phyloP scores from a whole-genome alignment of 2,329 filamentous ascomycete genomes.

The Cladophialophora carrionii region DNA sequence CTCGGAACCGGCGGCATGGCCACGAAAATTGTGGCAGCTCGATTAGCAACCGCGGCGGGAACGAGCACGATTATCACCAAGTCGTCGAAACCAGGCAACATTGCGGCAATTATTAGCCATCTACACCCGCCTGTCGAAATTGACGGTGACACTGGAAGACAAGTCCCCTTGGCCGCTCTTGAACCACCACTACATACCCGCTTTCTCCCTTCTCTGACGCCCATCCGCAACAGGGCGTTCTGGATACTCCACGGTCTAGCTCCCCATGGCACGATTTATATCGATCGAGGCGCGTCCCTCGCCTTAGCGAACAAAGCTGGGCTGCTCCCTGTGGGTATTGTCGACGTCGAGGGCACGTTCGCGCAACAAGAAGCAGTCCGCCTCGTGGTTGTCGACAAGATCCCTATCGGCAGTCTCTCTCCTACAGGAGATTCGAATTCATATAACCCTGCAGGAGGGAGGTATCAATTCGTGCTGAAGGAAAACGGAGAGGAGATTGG shows the following conservation, averaged over 20 bases:
- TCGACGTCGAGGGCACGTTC: slow-evolving; percentile 86
- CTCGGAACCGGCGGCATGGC: slow-evolving; percentile 96
- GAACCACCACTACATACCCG: slow-evolving; percentile 79
- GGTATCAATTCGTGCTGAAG: slow-evolving; percentile 39
- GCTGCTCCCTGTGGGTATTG: slow-evolving; percentile 84
- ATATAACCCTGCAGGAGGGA: slow-evolving; percentile 1
- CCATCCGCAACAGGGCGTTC: slow-evolving; percentile 91
- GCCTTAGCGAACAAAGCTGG: slow-evolving; percentile 83
- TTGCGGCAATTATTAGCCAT: slow-evolving; percentile 81
- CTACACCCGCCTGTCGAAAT: slow-evolving; percentile 61
- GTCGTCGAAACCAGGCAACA: slow-evolving; percentile 91
- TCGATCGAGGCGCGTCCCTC: slow-evolving; percentile 83
- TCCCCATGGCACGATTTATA: slow-evolving; percentile 87
- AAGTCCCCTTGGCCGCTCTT: slow-evolving; percentile 42
- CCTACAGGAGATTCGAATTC: slow-evolving; percentile 32
- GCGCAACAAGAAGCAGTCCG: slow-evolving; percentile 90
- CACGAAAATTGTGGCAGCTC: slow-evolving; percentile 93
- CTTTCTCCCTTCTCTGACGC: slow-evolving; percentile 81
- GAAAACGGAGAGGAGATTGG: slow-evolving; percentile 72
- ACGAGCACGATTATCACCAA: slow-evolving; percentile 95
- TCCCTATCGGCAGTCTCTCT: slow-evolving; percentile 44
- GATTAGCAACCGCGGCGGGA: slow-evolving; percentile 87
- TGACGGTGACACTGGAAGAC: slow-evolving; percentile 27
- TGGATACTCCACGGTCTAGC: slow-evolving; percentile 93
- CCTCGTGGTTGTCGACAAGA: slow-evolving; percentile 74